These are phyloP conservation scores for Solidago caesia DNA, from an alignment of 129 eudicot species.

Conservation along the genomic window DNA sequence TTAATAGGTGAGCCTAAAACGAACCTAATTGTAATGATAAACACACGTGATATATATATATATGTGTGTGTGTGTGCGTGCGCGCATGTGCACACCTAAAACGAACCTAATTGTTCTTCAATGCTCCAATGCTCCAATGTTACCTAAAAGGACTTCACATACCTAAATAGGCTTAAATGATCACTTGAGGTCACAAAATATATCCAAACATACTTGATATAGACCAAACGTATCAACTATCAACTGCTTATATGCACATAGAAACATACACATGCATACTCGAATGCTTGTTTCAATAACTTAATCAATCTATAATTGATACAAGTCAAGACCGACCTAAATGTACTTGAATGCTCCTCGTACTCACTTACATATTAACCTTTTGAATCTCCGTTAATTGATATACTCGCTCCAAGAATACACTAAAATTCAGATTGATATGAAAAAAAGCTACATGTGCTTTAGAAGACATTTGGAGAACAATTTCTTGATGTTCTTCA, in stretches of 20 bases:
- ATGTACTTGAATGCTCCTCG: not conserved
- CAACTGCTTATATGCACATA: not conserved
- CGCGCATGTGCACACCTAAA: not conserved
- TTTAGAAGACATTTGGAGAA: not conserved
- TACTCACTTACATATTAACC: not conserved
- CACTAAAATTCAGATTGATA: not conserved
- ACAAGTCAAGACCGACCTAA: not conserved
- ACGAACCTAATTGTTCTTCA: not conserved
- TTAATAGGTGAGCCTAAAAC: not conserved
- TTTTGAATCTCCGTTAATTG: not conserved
- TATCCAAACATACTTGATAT: not conserved
- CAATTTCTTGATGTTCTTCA: not conserved
- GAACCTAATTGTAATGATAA: not conserved
- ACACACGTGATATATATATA: not conserved
- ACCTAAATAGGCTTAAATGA: not conserved
- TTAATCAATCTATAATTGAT: not conserved
- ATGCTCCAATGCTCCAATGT: not conserved
- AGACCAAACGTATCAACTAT: not conserved
- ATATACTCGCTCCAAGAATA: not conserved
- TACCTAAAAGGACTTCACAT: slow-evolving; percentile 1
- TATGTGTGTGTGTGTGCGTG: too few relatives aligned
- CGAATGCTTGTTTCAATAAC: not conserved
- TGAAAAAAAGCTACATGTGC: not conserved
- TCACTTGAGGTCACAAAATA: not conserved
- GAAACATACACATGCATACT: not conserved